Evolutionary conservation across 1,284 basidiomycete species (phyloP).

Genomic region (Ustilago loliicola): DNA sequence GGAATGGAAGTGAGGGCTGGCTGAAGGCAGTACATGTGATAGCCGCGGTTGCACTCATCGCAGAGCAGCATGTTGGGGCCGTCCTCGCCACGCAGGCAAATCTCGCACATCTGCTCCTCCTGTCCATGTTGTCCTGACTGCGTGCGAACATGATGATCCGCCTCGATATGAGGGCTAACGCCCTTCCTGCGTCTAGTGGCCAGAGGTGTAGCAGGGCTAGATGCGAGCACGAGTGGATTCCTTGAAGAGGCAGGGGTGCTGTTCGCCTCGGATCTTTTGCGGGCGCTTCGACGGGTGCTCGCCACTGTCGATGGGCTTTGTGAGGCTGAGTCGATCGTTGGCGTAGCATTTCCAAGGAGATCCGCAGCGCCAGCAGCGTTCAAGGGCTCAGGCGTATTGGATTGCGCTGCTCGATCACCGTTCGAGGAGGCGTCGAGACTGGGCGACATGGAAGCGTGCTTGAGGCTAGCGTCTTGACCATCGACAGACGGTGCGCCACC

Average conservation of each 20-base stretch:
- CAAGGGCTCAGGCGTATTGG: slow-evolving; percentile 44
- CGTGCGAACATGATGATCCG: slow-evolving; percentile 17
- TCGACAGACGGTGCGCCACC: slow-evolving; percentile 11
- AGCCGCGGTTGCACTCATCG: slow-evolving; percentile 94
- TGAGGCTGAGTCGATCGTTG: slow-evolving; percentile 15
- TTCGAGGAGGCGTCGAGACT: slow-evolving; percentile 29
- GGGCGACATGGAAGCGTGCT: slow-evolving; percentile 34
- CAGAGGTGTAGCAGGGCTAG: slow-evolving; percentile 34
- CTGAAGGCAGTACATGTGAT: slow-evolving; percentile 95
- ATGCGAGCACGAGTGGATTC: slow-evolving; percentile 24
- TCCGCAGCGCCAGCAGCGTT: slow-evolving; percentile 31
- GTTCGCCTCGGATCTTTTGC: slow-evolving; percentile 39
- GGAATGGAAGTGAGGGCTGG: slow-evolving; percentile 88
- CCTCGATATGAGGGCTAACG: slow-evolving; percentile 38
- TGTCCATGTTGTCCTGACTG: slow-evolving; percentile 12
- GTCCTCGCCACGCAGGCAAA: slow-evolving; percentile 83
- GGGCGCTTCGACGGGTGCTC: slow-evolving; percentile 43
- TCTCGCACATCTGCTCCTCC: slow-evolving; percentile 65
- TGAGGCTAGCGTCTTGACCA: slow-evolving; percentile 12
- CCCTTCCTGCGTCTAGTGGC: slow-evolving; percentile 36
- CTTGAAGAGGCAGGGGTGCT: slow-evolving; percentile 33
- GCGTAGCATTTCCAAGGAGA: slow-evolving; percentile 26
- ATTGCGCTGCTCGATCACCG: slow-evolving; percentile 13
- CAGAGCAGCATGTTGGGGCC: slow-evolving; percentile 93
- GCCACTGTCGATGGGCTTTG: slow-evolving; percentile 39